These are phyloP conservation scores for Beauveria scarabaeidicola DNA, from an alignment of 2,329 filamentous ascomycete species.

Conservation along the genomic window DNA sequence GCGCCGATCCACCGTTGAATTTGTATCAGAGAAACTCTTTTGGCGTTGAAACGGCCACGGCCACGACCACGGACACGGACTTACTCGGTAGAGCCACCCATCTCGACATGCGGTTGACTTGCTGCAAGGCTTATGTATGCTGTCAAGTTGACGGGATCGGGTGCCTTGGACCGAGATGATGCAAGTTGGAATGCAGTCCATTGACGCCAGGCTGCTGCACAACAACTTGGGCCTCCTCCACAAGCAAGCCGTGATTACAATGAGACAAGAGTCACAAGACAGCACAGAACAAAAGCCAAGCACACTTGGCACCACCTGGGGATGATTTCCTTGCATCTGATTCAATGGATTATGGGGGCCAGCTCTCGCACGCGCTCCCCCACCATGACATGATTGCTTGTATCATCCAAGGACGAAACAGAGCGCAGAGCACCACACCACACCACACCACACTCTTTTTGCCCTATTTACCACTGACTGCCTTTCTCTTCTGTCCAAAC, in stretches of 20 bases:
- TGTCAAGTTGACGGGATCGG: not conserved
- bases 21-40: not conserved
- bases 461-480: not conserved
- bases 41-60: not conserved
- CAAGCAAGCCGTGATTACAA: not conserved
- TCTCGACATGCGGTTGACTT: not conserved
- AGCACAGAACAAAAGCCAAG: too few species aligned
- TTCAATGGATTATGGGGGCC: not conserved
- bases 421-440: not conserved
- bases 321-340: slow-evolving; percentile 5
- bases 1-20: not conserved
- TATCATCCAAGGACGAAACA: slow-evolving; percentile 1
- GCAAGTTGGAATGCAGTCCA: slow-evolving; percentile 1
- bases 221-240: not conserved
- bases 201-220: too few species aligned
- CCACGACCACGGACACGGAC: not conserved
- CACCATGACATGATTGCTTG: not conserved
- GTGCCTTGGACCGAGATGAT: not conserved
- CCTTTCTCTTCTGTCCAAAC: not conserved
- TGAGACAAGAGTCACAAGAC: slow-evolving; percentile 8
- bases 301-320: too few species aligned
- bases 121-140: not conserved
- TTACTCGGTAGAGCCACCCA: not conserved
- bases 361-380: not conserved
- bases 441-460: not conserved